Conservation (phyloP, 176 grass and related monocot genomes). For the Cenchrus fungigraminus region DNA sequence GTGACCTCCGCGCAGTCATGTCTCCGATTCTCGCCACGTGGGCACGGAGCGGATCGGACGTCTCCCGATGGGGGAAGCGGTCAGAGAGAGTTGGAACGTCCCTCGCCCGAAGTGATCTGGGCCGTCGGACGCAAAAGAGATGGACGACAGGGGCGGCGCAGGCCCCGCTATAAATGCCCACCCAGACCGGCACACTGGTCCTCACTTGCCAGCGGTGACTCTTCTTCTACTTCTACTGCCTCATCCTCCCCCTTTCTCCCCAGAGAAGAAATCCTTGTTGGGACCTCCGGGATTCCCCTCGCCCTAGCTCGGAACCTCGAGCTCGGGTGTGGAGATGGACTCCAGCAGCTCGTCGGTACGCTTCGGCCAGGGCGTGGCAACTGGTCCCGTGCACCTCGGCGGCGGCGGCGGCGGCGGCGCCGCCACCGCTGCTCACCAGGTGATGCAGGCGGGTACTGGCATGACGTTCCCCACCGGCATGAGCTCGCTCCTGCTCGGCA, state of each 20-base stretch:
- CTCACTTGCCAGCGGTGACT: not conserved
- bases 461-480: not conserved
- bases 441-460: too few relatives aligned
- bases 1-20: too few relatives aligned
- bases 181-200: not conserved
- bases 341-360: not conserved
- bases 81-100: constrained; percentile 5
- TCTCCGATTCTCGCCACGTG: too few relatives aligned
- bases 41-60: too few relatives aligned
- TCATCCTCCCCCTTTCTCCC: not conserved
- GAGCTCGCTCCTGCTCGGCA: constrained; percentile 13
- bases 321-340: not conserved
- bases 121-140: not conserved
- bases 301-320: not conserved
- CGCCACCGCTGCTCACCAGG: not conserved
- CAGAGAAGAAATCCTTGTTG: not conserved
- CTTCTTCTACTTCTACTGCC: not conserved
- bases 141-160: not conserved
- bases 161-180: not conserved
- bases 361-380: not conserved
- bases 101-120: too few relatives aligned
- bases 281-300: not conserved
- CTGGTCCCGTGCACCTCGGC: not conserved
- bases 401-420: not conserved
- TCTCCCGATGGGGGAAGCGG: too few relatives aligned